Base-by-base conservation (phyloP, 768 basidiomycete species). In the Serpula lacrymans region DNA sequence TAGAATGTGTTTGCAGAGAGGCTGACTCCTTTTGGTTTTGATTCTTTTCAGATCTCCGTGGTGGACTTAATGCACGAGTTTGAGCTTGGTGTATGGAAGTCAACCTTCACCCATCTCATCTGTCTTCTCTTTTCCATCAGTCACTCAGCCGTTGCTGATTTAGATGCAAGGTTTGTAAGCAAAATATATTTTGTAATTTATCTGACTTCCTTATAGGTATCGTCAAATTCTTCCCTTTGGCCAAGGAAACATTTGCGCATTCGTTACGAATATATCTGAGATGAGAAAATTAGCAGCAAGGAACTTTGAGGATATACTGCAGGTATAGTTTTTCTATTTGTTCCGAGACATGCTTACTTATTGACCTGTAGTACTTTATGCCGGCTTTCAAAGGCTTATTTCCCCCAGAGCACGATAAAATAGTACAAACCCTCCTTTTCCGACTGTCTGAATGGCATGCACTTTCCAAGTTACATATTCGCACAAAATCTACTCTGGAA, bases 241-340 rank as follows among this genome's bases (percentile, higher is more conserved):
- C 0, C 30, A 40, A 3, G 34, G 45, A 4, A 60, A 61, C 0
- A 74, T 75, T 6, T 55, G 63, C 0, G 40, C 46, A 8, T 73
- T 74, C 38, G 34, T 46, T n/a, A 37, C 32, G 0, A 68, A 70
- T 43, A 53, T 61, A 1, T 60, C 64, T 0, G 60, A 59, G 12
- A 59, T 69, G 57, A 62, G 61, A 27, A 58, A 65, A 23, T 39
- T 63, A 3, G 62, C 63, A 5, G 72, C 59, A 1, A 47, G 62
- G 0, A 64, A 74, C 33, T 74, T 65, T 37, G 67, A 73, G 36
- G 69, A 75, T 29, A 42, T 72, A 1, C 50, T 74, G 0, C 70
- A 73, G 59, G 72, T 50, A n/a, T n/a, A n/a, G 16, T 13, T 17
- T 27, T 13, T 4, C n/a, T 18, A 5, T 27, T 20, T 13, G 21